phyloP scores from a whole-genome alignment of 139 green algal species.

The Parachlorella kessleri region DNA sequence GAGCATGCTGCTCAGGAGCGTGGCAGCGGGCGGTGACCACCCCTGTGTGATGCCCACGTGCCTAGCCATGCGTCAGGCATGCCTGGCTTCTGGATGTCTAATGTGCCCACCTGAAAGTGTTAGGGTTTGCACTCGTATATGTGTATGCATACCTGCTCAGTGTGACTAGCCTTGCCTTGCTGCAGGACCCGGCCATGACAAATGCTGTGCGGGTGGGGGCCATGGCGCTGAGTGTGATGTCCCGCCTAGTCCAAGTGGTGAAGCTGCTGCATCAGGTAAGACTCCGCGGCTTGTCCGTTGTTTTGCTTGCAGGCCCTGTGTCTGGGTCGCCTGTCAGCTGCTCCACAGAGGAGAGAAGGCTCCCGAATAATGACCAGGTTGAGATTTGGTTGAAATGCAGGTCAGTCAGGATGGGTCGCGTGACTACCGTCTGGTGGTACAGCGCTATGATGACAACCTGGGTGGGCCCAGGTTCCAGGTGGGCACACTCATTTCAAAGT shows the following conservation, averaged over 20 bases:
- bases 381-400: conserved; percentile 17
- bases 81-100: too few relatives aligned
- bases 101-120: too few relatives aligned
- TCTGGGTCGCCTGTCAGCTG: too few relatives aligned
- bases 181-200: background rate
- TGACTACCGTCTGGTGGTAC: conserved; percentile 70
- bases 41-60: too few relatives aligned
- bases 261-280: conserved; percentile 70
- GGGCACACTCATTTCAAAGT: background rate
- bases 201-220: conserved; percentile 26
- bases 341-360: too few relatives aligned
- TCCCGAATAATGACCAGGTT: too few relatives aligned
- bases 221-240: conserved; percentile 60
- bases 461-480: background rate
- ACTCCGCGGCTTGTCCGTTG: background rate
- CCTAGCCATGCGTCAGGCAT: too few relatives aligned
- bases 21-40: too few relatives aligned
- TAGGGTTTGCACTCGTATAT: too few relatives aligned
- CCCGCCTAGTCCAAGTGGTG: conserved; percentile 69
- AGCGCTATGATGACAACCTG: conserved; percentile 30
- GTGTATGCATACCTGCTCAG: too few relatives aligned
- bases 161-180: too few relatives aligned
- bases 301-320: background rate
- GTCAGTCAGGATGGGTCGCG: conserved; percentile 35
- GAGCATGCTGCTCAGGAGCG: too few relatives aligned